Evolutionary conservation across 2,329 filamentous ascomycete species (phyloP).

Genomic region (Penicillium sp.): DNA sequence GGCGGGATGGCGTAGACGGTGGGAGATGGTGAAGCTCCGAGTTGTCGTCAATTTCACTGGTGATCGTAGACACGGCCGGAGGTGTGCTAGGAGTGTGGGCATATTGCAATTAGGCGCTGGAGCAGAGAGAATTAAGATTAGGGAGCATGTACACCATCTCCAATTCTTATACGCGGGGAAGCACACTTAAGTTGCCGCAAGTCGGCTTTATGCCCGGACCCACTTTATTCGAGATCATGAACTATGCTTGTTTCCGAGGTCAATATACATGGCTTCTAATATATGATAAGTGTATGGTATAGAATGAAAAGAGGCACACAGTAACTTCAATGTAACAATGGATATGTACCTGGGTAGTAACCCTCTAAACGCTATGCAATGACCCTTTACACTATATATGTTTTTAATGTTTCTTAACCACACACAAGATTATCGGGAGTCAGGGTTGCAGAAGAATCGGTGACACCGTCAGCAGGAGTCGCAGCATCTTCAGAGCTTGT

Average conservation of each 20-base stretch:
- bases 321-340: too few species aligned
- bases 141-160: neutral
- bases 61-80: neutral
- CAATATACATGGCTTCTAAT: too few species aligned
- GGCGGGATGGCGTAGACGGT: neutral
- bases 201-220: slow-evolving; percentile 14
- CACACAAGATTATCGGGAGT: slow-evolving; percentile 33
- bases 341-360: neutral
- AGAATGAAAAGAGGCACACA: too few species aligned
- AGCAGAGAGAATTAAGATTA: neutral
- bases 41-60: neutral
- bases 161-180: slow-evolving; percentile 12
- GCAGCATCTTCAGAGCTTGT: slow-evolving; percentile 8
- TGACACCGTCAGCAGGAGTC: slow-evolving; percentile 12
- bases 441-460: slow-evolving; percentile 18
- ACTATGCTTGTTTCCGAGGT: neutral
- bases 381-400: neutral
- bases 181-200: slow-evolving; percentile 6
- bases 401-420: slow-evolving; percentile 16
- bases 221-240: neutral
- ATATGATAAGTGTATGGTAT: too few species aligned
- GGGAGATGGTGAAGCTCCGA: slow-evolving; percentile 10
- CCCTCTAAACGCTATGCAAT: neutral
- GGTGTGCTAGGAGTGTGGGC: neutral
- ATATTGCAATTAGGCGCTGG: neutral